A percentile compares a stretch with the other conserved stretches of the same genome.
phyloP scores from a whole-genome alignment of 768 basidiomycete species.

The Kwoniella shandongensis region DNA sequence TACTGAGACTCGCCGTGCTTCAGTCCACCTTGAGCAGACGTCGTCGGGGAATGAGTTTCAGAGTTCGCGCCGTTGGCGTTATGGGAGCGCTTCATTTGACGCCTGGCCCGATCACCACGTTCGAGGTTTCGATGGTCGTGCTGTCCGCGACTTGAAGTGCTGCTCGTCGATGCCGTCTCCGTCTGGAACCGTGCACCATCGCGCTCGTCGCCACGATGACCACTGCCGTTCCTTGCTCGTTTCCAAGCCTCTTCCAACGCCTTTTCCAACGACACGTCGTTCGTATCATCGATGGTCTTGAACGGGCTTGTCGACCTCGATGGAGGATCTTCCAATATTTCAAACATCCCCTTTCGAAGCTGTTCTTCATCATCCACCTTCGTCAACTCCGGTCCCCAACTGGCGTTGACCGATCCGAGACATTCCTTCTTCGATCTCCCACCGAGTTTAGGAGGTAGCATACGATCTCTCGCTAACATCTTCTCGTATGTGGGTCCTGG shows the following conservation, averaged over 20 bases:
- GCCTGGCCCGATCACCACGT: too few relatives aligned
- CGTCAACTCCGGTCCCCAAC: slow-evolving; percentile 27
- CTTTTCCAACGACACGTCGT: background rate
- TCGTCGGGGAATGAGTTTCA: too few relatives aligned
- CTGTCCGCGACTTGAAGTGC: too few relatives aligned
- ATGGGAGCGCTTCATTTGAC: too few relatives aligned
- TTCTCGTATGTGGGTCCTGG: slow-evolving; percentile 12
- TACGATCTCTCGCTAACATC: slow-evolving; percentile 6
- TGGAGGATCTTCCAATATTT: slow-evolving; percentile 36
- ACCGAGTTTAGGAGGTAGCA: slow-evolving; percentile 22
- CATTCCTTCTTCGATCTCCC: slow-evolving; percentile 37
- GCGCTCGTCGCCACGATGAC: too few relatives aligned
- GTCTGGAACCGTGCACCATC: too few relatives aligned
- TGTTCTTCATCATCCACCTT: slow-evolving; percentile 1
- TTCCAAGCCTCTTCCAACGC: slow-evolving; percentile 5
- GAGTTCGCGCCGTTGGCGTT: too few relatives aligned
- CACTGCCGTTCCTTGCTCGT: slow-evolving; percentile 9
- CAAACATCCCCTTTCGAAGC: slow-evolving; percentile 36
- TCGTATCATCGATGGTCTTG: slow-evolving; percentile 6
- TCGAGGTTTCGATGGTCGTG: too few relatives aligned
- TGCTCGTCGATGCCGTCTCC: too few relatives aligned
- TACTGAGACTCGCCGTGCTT: too few relatives aligned
- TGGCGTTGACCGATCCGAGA: slow-evolving; percentile 36
- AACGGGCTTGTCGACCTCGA: slow-evolving; percentile 33
- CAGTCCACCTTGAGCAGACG: too few relatives aligned